phyloP scores from a whole-genome alignment of 2,329 filamentous ascomycete genomes.

The Chlorencoelia australis region DNA sequence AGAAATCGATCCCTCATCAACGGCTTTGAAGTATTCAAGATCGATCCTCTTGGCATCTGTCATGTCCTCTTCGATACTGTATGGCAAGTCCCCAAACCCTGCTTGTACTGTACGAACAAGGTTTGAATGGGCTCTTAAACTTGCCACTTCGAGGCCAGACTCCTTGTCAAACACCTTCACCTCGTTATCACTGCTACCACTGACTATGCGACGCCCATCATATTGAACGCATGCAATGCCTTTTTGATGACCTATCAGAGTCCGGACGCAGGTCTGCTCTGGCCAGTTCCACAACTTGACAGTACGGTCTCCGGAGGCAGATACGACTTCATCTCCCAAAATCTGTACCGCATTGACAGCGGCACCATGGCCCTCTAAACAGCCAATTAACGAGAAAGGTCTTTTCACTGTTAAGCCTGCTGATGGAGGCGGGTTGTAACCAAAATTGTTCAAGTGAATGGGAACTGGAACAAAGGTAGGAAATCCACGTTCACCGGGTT shows the following conservation, averaged over 20 bases:
- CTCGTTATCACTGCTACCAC: conserved; percentile 90
- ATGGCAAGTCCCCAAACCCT: conserved; percentile 80
- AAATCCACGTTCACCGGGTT: conserved; percentile 49
- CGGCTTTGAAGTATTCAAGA: conserved; percentile 55
- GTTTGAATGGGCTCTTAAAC: conserved; percentile 68
- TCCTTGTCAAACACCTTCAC: conserved; percentile 89
- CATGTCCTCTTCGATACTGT: conserved; percentile 65
- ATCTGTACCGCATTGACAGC: conserved; percentile 97
- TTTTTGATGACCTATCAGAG: conserved; percentile 79
- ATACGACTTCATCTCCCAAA: conserved; percentile 75
- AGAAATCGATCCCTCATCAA: conserved; percentile 39
- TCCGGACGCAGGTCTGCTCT: conserved; percentile 64
- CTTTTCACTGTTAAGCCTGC: conserved; percentile 44
- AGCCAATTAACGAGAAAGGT: conserved; percentile 69
- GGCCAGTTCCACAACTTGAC: conserved; percentile 95
- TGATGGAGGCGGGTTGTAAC: conserved; percentile 35
- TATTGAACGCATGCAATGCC: conserved; percentile 98
- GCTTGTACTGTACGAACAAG: conserved; percentile 93
- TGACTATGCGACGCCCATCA: conserved; percentile 86
- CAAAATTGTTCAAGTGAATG: conserved; percentile 42
- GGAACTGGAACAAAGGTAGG: conserved; percentile 42
- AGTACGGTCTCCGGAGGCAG: conserved; percentile 83
- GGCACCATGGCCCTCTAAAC: conserved; percentile 72
- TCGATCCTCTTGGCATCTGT: conserved; percentile 66
- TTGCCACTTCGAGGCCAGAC: conserved; percentile 81